Evolutionary conservation across 352 stramenopile genomes (phyloP), one percentile per base, ranked within the genome.

Genomic region (Phytophthora capsici): DNA sequence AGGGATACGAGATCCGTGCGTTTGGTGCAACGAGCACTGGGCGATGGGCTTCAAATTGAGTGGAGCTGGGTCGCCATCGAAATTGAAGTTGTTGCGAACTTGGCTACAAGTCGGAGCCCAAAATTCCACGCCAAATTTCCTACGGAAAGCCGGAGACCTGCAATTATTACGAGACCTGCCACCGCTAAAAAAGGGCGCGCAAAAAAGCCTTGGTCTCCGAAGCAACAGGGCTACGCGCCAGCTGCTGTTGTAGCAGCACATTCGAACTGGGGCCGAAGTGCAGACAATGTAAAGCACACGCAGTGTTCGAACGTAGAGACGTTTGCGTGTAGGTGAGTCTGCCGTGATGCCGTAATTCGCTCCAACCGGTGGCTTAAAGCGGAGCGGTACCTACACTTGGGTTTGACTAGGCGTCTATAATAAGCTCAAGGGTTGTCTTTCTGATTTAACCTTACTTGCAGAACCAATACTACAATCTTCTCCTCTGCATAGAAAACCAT

Each of bases 31-130:
- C 41, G 41, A 34, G 28, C 28, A 34, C 8, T 7, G 26, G 12
- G 26, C 26, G 26, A 32, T 32, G 25, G 25, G 26, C 28, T 34
- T 34, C 9, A 9, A 9, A 34, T 34, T 34, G 28, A 34, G 28
- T 34, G 28, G 28, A 34, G 28, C 28, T 34, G 28, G 8, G 36
- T 17, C 55, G 17, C 23, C 59, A 57, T 53, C 59, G 51, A 68
- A 71, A 71, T 71, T 61, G 56, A 66, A 71, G 63, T 66, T 71
- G 57, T 8, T 26, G 5, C 22, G 34, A 54, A 57, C 57, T 49
- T 57, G 34, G 43, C 60, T 51, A 68, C 34, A 68, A 28, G 65
- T 32, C 32, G 44, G 44, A 34, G 22, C 13, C 37, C 45, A 68
- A 68, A 68, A 45, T 68, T 68, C 28, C 34, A 9, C 19, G 34